A percentile compares a stretch with the other conserved stretches of the same genome.
Conservation (phyloP, 352 stramenopile species). For the Pythium biforme region DNA sequence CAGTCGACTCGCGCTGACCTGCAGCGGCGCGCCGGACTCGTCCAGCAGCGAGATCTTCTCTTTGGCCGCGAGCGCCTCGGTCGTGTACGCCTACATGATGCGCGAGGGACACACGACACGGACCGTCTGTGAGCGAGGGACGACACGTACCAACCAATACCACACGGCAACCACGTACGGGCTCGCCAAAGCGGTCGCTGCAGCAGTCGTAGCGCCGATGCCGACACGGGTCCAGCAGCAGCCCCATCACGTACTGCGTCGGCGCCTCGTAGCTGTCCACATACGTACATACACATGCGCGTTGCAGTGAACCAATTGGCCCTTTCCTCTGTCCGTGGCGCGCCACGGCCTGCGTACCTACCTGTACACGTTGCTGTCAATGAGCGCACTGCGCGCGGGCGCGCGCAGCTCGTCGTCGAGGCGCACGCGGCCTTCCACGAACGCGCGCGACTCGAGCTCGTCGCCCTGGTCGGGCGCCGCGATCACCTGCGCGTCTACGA, state of each 20-base stretch:
- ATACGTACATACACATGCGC: background rate
- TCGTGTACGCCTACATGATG: constrained; percentile 46
- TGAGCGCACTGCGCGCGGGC: constrained; percentile 39
- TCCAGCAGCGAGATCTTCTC: constrained; percentile 72
- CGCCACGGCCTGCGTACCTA: constrained; percentile 31
- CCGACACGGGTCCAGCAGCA: constrained; percentile 83
- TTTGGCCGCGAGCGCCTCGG: constrained; percentile 28
- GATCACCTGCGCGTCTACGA: constrained; percentile 44
- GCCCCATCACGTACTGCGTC: constrained; percentile 70
- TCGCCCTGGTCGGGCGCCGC: constrained; percentile 66
- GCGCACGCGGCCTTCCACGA: constrained; percentile 38
- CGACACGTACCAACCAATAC: too few species aligned
- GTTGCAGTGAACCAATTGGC: too few species aligned
- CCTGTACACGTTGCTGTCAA: constrained; percentile 71
- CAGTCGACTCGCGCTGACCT: constrained; percentile 60
- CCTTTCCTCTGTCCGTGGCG: too few species aligned
- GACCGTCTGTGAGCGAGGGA: too few species aligned
- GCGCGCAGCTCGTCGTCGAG: constrained; percentile 42
- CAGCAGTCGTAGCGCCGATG: constrained; percentile 62
- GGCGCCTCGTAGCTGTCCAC: constrained; percentile 41
- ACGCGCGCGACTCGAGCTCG: constrained; percentile 60
- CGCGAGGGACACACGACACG: too few species aligned
- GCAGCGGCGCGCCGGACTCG: constrained; percentile 53
- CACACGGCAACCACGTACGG: constrained; percentile 34
- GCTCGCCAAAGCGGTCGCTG: constrained; percentile 75